Evolutionary conservation across 148 eudicot species (phyloP).

Genomic region (Heliosperma pusillum): DNA sequence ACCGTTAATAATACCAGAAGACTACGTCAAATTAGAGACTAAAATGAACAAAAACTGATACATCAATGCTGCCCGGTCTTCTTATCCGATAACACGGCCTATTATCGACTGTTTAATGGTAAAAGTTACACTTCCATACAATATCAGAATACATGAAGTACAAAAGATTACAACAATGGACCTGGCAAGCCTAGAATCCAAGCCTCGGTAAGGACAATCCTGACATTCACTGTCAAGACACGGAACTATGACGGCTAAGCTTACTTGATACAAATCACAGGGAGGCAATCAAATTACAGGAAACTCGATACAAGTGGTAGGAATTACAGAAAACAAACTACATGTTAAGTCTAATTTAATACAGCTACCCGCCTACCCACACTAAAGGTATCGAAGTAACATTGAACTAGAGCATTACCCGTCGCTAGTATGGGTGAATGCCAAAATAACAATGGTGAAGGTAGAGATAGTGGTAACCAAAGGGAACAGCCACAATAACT

Average conservation of each 20-base stretch:
- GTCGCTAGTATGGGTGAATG: slow-evolving; percentile 59
- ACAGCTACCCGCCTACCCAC: no score
- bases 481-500: slow-evolving; percentile 67
- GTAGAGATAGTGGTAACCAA: slow-evolving; percentile 58
- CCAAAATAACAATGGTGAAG: slow-evolving; percentile 65
- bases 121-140: slow-evolving; percentile 7
- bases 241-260: not conserved
- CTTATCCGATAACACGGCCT: no score
- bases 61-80: not conserved
- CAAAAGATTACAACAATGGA: slow-evolving; percentile 2
- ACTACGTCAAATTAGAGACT: not conserved
- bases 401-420: slow-evolving; percentile 35
- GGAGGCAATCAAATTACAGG: no score
- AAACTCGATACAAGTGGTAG: slow-evolving; percentile 1
- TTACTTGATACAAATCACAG: slow-evolving; percentile 4
- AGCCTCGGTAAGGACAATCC: not conserved
- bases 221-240: not conserved
- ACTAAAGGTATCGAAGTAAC: no score
- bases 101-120: not conserved
- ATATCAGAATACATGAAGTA: slow-evolving; percentile 3
- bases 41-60: not conserved
- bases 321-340: not conserved
- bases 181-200: not conserved
- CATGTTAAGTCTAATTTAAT: not conserved
- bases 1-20: not conserved